Base-by-base conservation (phyloP, 129 eudicot species). In the Erigeron canadensis region DNA sequence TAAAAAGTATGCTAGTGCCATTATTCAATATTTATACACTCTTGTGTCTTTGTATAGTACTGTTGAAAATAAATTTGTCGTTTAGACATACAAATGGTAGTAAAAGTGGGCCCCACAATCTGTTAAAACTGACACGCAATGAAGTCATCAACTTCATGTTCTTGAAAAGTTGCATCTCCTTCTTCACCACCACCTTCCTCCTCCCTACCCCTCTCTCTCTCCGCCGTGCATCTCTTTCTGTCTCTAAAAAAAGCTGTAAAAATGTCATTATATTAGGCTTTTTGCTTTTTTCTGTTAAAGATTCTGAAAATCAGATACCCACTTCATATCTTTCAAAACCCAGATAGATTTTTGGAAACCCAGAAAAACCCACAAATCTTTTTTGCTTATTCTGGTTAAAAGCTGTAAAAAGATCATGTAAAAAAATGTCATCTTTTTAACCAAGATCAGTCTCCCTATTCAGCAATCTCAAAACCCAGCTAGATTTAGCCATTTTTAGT, bases 71-170 rank as follows among this genome's bases (percentile, higher is more conserved):
- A 23, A 13, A n/a, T 61, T 70, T 63, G 76, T 77, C 72, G 72
- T 70, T 51, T 77, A 70, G 70, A 15, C 10, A 18, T 46, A 43
- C 10, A 53, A n/a, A 57, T 10, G 37, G 56, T 15, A 16, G 37
- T 41, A 16, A 43, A 17, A 4, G 64, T 69, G 77, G 81, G 72
- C 7, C 77, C 81, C 74, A 72, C 59, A 19, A 2, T 4, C 43
- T 37, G 72, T 57, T 28, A 38, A 76, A 58, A 19, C 79, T 79
- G 64, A 73, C 75, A 44, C 28, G 44, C 83, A 67, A 73, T 79
- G 79, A 79, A 66, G 66, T 73, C 74, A 67, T 79, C 79, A 73
- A 73, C 73, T 79, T 73, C 83, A 5, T 13, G 40, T 77, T 62
- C 59, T 79, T 73, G 75, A 73, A 45, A 53, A 34, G 65, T 51